Conservation (phyloP, 1,139 yeast species). For the Geotrichum histeridarum region DNA sequence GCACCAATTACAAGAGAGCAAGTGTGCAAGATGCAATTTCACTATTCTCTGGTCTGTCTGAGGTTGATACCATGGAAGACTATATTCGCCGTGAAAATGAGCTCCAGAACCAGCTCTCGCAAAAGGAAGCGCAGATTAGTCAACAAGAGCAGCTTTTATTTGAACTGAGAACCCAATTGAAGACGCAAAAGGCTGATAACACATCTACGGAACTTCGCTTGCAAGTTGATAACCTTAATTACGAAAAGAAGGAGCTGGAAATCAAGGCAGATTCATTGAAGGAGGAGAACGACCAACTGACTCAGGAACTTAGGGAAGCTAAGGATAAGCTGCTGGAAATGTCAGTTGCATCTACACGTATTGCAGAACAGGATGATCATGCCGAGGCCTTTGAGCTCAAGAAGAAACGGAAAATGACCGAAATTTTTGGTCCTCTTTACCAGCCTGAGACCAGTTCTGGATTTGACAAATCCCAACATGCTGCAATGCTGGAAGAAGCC, state of each 20-base stretch:
- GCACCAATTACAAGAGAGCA: constrained; percentile 2
- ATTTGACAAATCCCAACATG: background rate
- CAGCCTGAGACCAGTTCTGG: background rate
- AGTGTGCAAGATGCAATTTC: constrained; percentile 7
- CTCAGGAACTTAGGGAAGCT: constrained; percentile 26
- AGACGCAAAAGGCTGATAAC: constrained; percentile 6
- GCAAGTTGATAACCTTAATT: constrained; percentile 31
- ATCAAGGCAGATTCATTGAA: constrained; percentile 30
- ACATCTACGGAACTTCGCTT: constrained; percentile 24
- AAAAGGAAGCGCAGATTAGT: constrained; percentile 31
- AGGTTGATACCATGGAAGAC: constrained; percentile 26
- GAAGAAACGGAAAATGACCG: constrained; percentile 22
- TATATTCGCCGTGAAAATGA: constrained; percentile 35
- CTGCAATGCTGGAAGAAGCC: constrained; percentile 4
- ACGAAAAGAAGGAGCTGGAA: constrained; percentile 33
- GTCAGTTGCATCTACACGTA: constrained; percentile 1
- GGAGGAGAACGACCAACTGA: constrained; percentile 31
- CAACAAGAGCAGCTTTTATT: constrained; percentile 24
- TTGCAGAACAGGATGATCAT: background rate
- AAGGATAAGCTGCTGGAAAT: constrained; percentile 14
- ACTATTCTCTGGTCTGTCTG: background rate
- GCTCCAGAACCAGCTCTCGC: constrained; percentile 35
- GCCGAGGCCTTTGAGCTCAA: constrained; percentile 9
- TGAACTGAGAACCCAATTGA: constrained; percentile 9
- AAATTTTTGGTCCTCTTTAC: constrained; percentile 20